phyloP scores from a whole-genome alignment of 2,329 filamentous ascomycete genomes.

The Talaromyces sp. region DNA sequence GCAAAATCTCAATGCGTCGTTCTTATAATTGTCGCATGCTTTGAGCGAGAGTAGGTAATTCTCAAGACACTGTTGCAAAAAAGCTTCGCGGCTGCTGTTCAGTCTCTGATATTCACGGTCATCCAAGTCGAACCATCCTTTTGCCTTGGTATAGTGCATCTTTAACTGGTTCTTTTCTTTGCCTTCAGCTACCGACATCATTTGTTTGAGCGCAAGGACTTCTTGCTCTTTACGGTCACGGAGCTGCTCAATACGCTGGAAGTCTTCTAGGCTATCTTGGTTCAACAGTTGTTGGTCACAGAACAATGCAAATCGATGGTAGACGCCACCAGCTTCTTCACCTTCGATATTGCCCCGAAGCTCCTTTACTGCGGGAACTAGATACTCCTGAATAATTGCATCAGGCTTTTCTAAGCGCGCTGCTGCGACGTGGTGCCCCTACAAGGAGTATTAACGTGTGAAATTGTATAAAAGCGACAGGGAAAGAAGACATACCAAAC shows the following conservation, averaged over 20 bases:
- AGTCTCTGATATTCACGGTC: constrained; percentile 80
- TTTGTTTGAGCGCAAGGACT: constrained; percentile 66
- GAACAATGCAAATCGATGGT: constrained; percentile 91
- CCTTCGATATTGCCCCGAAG: constrained; percentile 66
- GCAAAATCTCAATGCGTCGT: constrained; percentile 86
- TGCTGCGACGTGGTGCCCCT: constrained; percentile 82
- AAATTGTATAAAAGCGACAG: background rate
- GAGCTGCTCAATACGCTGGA: constrained; percentile 73
- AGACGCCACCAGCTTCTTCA: constrained; percentile 78
- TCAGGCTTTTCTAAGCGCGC: constrained; percentile 89
- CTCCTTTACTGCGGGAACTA: constrained; percentile 79
- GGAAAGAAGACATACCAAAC: constrained; percentile 55
- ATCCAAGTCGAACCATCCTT: constrained; percentile 86
- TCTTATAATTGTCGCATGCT: constrained; percentile 84
- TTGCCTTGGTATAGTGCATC: constrained; percentile 66
- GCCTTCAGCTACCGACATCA: constrained; percentile 50
- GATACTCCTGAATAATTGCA: constrained; percentile 79
- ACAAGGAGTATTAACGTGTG: background rate
- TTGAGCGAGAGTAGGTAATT: constrained; percentile 85
- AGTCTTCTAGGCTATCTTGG: constrained; percentile 77
- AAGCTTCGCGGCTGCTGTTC: constrained; percentile 70
- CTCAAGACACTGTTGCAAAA: constrained; percentile 83
- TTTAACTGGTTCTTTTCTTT: constrained; percentile 57
- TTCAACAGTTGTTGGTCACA: constrained; percentile 93
- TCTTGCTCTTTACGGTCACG: constrained; percentile 79